phyloP scores from a whole-genome alignment of 2,329 filamentous ascomycete genomes.

The Cladosporium colombiae region DNA sequence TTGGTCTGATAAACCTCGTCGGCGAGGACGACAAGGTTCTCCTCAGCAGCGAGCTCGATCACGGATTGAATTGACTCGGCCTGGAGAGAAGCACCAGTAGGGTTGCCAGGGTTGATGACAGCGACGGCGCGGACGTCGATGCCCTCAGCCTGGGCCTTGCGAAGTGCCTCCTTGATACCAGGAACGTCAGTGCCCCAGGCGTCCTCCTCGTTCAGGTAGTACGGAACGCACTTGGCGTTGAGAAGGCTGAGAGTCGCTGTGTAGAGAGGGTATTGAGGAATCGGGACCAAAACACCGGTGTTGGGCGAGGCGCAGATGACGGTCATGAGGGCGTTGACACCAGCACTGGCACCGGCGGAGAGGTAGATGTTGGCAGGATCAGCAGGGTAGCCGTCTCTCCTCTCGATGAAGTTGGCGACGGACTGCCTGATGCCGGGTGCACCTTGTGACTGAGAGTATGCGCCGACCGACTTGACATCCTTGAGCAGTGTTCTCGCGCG shows the following conservation, averaged over 20 bases:
- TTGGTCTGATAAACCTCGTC: conserved; percentile 99
- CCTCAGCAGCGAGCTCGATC: conserved; percentile 80
- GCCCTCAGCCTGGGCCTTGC: conserved; percentile 73
- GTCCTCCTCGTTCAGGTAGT: conserved; percentile 84
- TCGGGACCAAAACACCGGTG: conserved; percentile 86
- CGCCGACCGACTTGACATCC: conserved; percentile 86
- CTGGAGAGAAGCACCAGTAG: conserved; percentile 83
- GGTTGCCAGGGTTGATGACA: conserved; percentile 98
- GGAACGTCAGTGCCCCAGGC: conserved; percentile 85
- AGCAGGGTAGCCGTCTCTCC: conserved; percentile 82
- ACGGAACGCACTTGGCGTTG: conserved; percentile 84
- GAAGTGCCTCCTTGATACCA: conserved; percentile 72
- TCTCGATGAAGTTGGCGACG: conserved; percentile 88
- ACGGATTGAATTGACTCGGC: conserved; percentile 78
- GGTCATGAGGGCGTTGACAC: conserved; percentile 90
- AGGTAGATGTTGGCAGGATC: conserved; percentile 83
- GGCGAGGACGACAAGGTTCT: conserved; percentile 85
- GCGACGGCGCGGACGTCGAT: conserved; percentile 90
- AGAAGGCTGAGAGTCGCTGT: conserved; percentile 87
- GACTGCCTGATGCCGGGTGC: conserved; percentile 83
- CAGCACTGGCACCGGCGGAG: conserved; percentile 86
- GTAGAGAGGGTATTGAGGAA: conserved; percentile 97
- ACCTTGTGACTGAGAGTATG: conserved; percentile 93
- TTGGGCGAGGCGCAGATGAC: conserved; percentile 77
- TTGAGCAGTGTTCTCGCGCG: conserved; percentile 78